A percentile compares a stretch with the other conserved stretches of the same genome.
Conservation (phyloP, 2,329 filamentous ascomycete genomes). For the Phaeosphaeriaceae sp. region DNA sequence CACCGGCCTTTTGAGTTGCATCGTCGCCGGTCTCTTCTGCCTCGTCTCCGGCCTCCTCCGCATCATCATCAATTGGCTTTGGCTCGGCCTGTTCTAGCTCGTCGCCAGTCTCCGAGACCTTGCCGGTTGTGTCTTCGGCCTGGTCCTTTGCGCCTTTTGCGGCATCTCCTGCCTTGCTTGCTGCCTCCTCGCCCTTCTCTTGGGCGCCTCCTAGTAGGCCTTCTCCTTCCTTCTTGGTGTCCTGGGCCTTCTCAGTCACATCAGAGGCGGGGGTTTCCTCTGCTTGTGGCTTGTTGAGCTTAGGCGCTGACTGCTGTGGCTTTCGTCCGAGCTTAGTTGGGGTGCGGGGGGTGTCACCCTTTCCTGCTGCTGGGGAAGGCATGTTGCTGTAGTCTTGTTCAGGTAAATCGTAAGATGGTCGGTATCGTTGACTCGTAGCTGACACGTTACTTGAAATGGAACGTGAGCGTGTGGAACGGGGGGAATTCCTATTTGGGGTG, state of each 20-base stretch:
- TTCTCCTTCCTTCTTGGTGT: constrained; percentile 14
- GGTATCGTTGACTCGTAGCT: constrained; percentile 38
- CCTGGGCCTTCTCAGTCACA: constrained; percentile 40
- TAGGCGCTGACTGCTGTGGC: constrained; percentile 49
- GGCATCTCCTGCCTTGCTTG: constrained; percentile 22
- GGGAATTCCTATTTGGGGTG: constrained; percentile 54
- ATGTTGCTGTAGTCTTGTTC: constrained; percentile 49
- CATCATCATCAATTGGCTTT: constrained; percentile 54
- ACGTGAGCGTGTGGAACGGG: constrained; percentile 45
- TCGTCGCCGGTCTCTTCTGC: constrained; percentile 42
- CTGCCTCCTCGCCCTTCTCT: constrained; percentile 38
- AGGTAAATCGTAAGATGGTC: constrained; percentile 40
- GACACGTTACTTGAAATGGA: constrained; percentile 50
- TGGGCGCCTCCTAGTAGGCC: constrained; percentile 43
- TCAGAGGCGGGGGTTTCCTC: constrained; percentile 47
- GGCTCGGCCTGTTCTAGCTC: constrained; percentile 55
- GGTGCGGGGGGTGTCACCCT: constrained; percentile 57
- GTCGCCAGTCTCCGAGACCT: constrained; percentile 56
- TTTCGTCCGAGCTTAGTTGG: constrained; percentile 59
- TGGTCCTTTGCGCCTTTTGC: constrained; percentile 46
- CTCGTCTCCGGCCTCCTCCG: constrained; percentile 35
- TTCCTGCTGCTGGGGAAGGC: constrained; percentile 61
- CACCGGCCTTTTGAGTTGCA: constrained; percentile 54
- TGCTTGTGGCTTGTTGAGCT: constrained; percentile 49
- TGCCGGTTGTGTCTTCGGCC: constrained; percentile 51